phyloP scores from a whole-genome alignment of 2,329 filamentous ascomycete species.

The Calonectria fujianensis region DNA sequence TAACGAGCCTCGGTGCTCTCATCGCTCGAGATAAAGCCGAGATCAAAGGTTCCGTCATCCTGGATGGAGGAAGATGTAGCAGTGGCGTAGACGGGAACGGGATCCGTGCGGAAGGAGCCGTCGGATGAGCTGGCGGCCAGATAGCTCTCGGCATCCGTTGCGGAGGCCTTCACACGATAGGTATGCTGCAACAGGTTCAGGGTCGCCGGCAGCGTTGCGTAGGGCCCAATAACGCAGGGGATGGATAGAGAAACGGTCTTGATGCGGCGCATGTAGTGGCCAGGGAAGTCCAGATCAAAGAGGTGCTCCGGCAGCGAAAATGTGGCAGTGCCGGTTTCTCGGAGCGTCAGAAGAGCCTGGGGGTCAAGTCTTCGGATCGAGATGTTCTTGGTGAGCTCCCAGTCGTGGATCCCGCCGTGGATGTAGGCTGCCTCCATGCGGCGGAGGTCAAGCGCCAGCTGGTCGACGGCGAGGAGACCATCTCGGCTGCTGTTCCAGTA shows the following conservation, averaged over 20 bases:
- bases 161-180: not conserved
- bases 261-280: conserved; percentile 62
- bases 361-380: conserved; percentile 34
- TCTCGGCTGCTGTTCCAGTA: conserved; percentile 31
- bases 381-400: conserved; percentile 38
- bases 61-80: not conserved
- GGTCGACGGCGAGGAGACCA: conserved; percentile 15
- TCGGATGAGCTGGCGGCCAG: not conserved
- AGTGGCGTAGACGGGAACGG: not conserved
- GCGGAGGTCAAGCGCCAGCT: conserved; percentile 19
- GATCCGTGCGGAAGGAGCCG: conserved; percentile 6
- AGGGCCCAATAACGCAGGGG: conserved; percentile 56
- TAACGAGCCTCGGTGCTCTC: conserved; percentile 13
- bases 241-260: conserved; percentile 58
- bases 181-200: not conserved
- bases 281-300: conserved; percentile 63
- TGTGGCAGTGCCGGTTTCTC: conserved; percentile 1
- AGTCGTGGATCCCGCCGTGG: conserved; percentile 19
- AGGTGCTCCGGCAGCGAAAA: conserved; percentile 54
- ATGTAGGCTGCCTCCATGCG: conserved; percentile 29
- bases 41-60: conserved; percentile 31
- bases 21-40: not conserved
- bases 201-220: conserved; percentile 45
- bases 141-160: not conserved
- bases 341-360: conserved; percentile 35